These are phyloP conservation scores for Pichia phayaonensis DNA, from an alignment of 805 yeast genomes.

Conservation along the genomic window DNA sequence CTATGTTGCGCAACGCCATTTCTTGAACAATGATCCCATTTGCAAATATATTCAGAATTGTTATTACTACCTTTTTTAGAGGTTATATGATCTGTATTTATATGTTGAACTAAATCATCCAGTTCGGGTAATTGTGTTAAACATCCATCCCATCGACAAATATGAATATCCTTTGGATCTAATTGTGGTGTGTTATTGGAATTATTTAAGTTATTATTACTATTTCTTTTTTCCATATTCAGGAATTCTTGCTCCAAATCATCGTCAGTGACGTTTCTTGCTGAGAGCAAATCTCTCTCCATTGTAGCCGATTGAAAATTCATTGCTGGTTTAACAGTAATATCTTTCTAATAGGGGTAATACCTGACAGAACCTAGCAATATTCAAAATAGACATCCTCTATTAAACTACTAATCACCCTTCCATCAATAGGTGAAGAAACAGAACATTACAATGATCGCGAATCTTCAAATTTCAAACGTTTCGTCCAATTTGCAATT, in stretches of 20 bases:
- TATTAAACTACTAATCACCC: background rate
- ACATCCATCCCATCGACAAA: constrained; percentile 36
- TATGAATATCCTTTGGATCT: constrained; percentile 2
- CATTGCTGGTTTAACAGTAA: background rate
- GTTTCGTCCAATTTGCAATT: background rate
- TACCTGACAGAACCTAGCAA: no score
- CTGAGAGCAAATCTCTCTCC: constrained; percentile 1
- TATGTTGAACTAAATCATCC: constrained; percentile 34
- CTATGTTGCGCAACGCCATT: constrained; percentile 46
- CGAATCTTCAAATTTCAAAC: background rate
- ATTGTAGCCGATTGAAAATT: constrained; percentile 4
- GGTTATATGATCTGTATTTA: constrained; percentile 32
- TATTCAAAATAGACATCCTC: no score
- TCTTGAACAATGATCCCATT: constrained; percentile 54
- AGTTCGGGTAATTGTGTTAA: constrained; percentile 22
- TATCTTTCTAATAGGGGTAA: background rate
- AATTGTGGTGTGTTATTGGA: background rate
- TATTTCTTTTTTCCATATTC: constrained; percentile 16
- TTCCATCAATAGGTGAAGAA: background rate
- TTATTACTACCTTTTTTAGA: constrained; percentile 12
- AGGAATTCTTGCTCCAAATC: constrained; percentile 19
- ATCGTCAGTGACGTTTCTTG: constrained; percentile 11
- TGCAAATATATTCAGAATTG: constrained; percentile 39
- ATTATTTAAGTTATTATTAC: background rate
- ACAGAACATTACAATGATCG: background rate